These are phyloP conservation scores for Tephrocybe rancida DNA, from an alignment of 768 basidiomycete species.

Conservation along the genomic window DNA sequence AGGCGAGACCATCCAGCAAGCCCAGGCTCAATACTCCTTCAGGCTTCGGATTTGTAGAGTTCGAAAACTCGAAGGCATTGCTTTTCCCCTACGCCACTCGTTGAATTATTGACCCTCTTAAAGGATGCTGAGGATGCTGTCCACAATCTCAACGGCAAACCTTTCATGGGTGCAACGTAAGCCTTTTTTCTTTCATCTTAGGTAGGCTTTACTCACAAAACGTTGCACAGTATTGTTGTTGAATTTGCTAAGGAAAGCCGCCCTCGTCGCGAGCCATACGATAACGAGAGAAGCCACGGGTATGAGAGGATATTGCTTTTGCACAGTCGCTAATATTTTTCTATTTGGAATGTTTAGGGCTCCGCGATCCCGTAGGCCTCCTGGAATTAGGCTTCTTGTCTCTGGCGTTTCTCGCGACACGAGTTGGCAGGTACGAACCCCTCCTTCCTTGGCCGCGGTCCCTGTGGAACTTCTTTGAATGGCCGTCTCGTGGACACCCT, in stretches of 20 bases:
- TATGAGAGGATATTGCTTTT: conserved; percentile 31
- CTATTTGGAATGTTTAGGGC: conserved; percentile 35
- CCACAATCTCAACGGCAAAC: conserved; percentile 82
- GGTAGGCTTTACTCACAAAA: neutral
- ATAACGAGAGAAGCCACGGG: conserved; percentile 56
- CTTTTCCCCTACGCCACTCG: neutral
- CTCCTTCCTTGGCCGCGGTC: conserved; percentile 25
- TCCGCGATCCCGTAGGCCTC: conserved; percentile 72
- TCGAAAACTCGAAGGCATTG: conserved; percentile 78
- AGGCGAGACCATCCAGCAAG: conserved; percentile 16
- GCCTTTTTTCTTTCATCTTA: conserved; percentile 12
- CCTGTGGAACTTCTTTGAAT: conserved; percentile 19
- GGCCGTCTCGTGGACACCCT: conserved; percentile 22
- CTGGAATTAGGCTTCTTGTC: conserved; percentile 83
- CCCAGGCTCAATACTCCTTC: conserved; percentile 21
- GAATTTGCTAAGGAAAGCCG: conserved; percentile 95
- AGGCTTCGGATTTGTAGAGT: conserved; percentile 98
- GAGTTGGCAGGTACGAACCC: conserved; percentile 94
- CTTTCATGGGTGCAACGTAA: conserved; percentile 87
- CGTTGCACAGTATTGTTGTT: conserved; percentile 76
- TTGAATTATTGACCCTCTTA: conserved; percentile 14
- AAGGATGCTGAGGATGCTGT: conserved; percentile 97
- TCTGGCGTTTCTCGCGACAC: conserved; percentile 91
- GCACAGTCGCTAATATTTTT: conserved; percentile 14
- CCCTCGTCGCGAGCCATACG: conserved; percentile 78